phyloP scores from a whole-genome alignment of 164 flowering plant genomes.

The Liriodendron chinense region DNA sequence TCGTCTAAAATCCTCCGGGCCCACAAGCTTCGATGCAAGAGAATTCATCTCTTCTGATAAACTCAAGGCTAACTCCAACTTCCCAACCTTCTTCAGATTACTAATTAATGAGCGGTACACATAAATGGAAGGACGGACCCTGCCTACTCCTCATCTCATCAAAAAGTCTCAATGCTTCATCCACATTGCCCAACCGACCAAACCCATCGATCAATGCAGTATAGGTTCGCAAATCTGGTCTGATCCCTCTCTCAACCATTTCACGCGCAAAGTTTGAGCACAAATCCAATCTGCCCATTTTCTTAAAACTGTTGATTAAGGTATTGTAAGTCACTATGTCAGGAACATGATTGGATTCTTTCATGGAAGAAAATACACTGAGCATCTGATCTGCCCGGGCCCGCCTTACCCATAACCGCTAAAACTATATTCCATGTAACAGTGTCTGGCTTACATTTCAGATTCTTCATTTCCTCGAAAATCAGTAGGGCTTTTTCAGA shows the following conservation, averaged over 20 bases:
- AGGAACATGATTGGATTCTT: constrained; percentile 44
- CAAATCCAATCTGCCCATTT: constrained; percentile 64
- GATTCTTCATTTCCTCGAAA: constrained; percentile 52
- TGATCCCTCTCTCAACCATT: constrained; percentile 54
- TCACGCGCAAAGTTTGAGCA: constrained; percentile 46
- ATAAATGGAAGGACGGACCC: constrained; percentile 59
- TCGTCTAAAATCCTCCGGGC: constrained; percentile 58
- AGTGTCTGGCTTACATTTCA: constrained; percentile 61
- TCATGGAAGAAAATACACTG: constrained; percentile 54
- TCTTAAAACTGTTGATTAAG: constrained; percentile 55
- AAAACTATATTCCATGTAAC: constrained; percentile 70
- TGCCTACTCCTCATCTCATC: constrained; percentile 60
- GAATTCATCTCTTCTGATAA: constrained; percentile 61
- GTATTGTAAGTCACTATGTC: constrained; percentile 78
- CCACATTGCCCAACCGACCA: constrained; percentile 69
- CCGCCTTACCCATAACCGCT: constrained; percentile 56
- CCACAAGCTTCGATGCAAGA: constrained; percentile 37
- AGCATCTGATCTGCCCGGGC: constrained; percentile 69
- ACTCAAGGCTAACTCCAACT: constrained; percentile 46
- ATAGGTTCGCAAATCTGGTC: constrained; percentile 83
- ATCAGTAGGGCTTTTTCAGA: constrained; percentile 68
- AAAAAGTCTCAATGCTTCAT: constrained; percentile 58
- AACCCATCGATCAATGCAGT: constrained; percentile 74
- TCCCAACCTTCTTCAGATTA: constrained; percentile 61
- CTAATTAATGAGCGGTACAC: constrained; percentile 54